These are phyloP conservation scores for Flaveria robusta DNA, from an alignment of 129 eudicot genomes.

Conservation along the genomic window DNA sequence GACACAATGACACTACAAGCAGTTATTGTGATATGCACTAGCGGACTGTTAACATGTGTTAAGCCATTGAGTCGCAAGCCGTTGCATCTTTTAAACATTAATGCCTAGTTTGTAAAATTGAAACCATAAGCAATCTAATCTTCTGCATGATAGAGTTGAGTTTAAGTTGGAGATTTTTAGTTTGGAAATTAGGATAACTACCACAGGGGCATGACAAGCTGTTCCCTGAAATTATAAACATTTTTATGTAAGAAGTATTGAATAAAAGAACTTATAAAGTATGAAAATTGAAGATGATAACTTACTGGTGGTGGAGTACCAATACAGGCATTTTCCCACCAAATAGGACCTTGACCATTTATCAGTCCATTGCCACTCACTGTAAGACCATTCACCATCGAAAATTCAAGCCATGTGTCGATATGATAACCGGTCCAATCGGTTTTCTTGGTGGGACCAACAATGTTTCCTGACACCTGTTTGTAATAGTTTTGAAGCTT, in stretches of 20 bases:
- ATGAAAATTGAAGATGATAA: background rate
- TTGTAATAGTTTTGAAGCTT: background rate
- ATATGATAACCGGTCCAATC: constrained; percentile 34
- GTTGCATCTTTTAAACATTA: constrained; percentile 55
- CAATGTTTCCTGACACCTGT: constrained; percentile 57
- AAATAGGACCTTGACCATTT: constrained; percentile 60
- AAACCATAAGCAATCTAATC: background rate
- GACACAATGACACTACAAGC: constrained; percentile 43
- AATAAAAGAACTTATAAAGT: background rate
- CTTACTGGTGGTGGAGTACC: constrained; percentile 44
- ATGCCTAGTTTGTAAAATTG: constrained; percentile 38
- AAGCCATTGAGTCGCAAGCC: constrained; percentile 53
- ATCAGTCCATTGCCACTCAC: constrained; percentile 53
- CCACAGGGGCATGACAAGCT: constrained; percentile 62
- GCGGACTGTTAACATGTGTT: constrained; percentile 58
- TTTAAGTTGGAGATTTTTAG: background rate
- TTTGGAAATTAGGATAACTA: constrained; percentile 28
- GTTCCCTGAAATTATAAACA: constrained; percentile 40
- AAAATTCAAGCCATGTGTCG: constrained; percentile 49
- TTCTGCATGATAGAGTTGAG: background rate
- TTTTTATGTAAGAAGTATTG: background rate
- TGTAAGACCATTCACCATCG: constrained; percentile 41
- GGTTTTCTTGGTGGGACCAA: constrained; percentile 48
- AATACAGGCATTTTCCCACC: constrained; percentile 67
- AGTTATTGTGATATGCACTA: constrained; percentile 51